phyloP scores from a whole-genome alignment of 2,329 filamentous ascomycete genomes.

The Pseudogymnoascus sp. region DNA sequence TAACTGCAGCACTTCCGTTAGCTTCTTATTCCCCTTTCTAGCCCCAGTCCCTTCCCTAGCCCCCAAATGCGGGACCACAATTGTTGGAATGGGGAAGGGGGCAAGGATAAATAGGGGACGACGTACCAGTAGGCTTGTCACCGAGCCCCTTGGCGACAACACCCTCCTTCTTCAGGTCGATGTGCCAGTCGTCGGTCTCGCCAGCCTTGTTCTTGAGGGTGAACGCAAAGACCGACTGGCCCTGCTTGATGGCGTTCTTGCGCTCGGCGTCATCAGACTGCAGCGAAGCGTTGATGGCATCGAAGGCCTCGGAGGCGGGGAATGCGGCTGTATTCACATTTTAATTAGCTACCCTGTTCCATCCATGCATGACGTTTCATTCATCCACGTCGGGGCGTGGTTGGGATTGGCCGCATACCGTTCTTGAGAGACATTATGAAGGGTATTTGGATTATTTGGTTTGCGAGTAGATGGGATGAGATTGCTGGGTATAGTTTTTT shows the following conservation, averaged over 20 bases:
- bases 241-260: slow-evolving; percentile 84
- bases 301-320: slow-evolving; percentile 85
- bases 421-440: slow-evolving; percentile 62
- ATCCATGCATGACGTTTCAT: too few relatives aligned
- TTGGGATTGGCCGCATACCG: slow-evolving; percentile 40
- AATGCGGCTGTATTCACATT: slow-evolving; percentile 54
- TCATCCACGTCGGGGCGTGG: neutral
- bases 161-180: slow-evolving; percentile 89
- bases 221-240: slow-evolving; percentile 81
- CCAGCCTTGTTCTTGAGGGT: slow-evolving; percentile 80
- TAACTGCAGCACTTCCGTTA: slow-evolving; percentile 47
- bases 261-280: slow-evolving; percentile 59
- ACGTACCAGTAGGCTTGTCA: slow-evolving; percentile 73
- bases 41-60: neutral
- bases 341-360: slow-evolving; percentile 3
- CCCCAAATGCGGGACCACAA: too few relatives aligned
- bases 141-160: slow-evolving; percentile 69
- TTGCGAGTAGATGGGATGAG: neutral
- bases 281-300: slow-evolving; percentile 70
- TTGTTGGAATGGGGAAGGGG: too few relatives aligned
- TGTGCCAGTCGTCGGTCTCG: slow-evolving; percentile 80
- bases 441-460: neutral
- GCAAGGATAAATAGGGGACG: neutral
- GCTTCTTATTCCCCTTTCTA: neutral
- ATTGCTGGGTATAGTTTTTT: neutral